Base-by-base conservation (phyloP, 306 rosid genomes). In the Sicyos edulis region DNA sequence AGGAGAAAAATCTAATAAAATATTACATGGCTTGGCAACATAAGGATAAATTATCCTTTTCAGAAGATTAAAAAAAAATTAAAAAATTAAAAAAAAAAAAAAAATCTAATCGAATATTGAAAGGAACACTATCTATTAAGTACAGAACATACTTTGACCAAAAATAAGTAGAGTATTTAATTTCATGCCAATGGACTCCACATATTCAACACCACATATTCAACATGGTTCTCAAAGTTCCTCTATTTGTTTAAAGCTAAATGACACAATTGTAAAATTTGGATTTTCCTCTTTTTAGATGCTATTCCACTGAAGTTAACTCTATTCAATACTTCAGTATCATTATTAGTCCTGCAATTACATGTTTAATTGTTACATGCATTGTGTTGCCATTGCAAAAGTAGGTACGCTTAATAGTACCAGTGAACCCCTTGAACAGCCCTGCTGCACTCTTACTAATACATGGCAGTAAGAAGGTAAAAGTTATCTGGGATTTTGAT, bases 401-500 rank as follows among this genome's bases (percentile, higher is more conserved):
- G 73, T 49, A 50, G 73, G 73, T 6, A 47, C 22, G 54, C 73
- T 7, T 44, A 68, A 50, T 68, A 50, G 26, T 49, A 24, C 58
- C 21, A 49, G 58, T 68, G 22, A 50, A 68, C 57, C 57, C 73
- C 26, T 68, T 14, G 73, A 68, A 68, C 56, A 68, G 73, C 13
- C 22, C 73, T 22, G 22, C 57, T 68, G 72, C 44, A 24, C 44
- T 68, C 24, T 13, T 24, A 15, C 73, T 24, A 68, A 68, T 56
- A 68, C 57, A 68, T 50, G 73, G 20, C 72, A 45, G 55, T 15
- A 50, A 47, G 55, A 67, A 44, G 73, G 54, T 68, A 56, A 68
- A 49, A 68, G 73, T 68, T 49, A 42, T 49, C 57, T 68, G 56
- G 58, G 73, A 68, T 50, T 68, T 68, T 47, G 73, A 50, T 50